Conservation (phyloP, 1,284 basidiomycete genomes). For the Coriolopsis trogii region DNA sequence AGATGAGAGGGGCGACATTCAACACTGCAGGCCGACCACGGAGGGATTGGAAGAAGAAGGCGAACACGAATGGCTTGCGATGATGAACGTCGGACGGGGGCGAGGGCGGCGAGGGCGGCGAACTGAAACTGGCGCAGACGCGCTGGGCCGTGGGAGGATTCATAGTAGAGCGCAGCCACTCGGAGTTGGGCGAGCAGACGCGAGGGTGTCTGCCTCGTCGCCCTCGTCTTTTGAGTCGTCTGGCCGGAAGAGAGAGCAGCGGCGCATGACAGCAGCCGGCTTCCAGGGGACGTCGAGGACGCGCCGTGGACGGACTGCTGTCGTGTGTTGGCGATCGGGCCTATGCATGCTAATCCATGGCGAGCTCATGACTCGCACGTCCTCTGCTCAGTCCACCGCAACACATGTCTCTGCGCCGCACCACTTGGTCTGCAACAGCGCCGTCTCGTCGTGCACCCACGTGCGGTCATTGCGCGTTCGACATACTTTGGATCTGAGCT, state of each 20-base stretch:
- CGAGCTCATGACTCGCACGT: conserved; percentile 4
- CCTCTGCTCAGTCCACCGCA: too few relatives aligned
- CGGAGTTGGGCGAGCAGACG: not conserved
- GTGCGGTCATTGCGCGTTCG: too few relatives aligned
- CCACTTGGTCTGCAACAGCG: not conserved
- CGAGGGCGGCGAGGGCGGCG: conserved; percentile 1
- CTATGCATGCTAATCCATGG: conserved; percentile 6
- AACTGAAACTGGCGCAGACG: not conserved
- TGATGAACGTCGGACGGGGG: conserved; percentile 1
- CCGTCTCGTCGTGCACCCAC: conserved; percentile 1
- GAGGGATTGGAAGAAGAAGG: conserved; percentile 19
- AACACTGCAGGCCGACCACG: conserved; percentile 12
- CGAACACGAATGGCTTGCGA: conserved; percentile 10
- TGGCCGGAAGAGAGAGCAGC: not conserved
- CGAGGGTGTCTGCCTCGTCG: not conserved
- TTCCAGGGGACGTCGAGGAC: not conserved
- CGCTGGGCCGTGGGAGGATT: conserved; percentile 1
- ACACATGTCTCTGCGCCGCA: conserved; percentile 16
- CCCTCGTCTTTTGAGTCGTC: conserved; percentile 3
- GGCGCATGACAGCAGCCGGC: conserved; percentile 1
- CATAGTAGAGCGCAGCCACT: conserved; percentile 9
- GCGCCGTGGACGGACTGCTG: not conserved
- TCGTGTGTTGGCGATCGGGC: not conserved
- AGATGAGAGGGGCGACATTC: conserved; percentile 23
- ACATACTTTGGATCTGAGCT: too few relatives aligned